These are phyloP conservation scores for Plasmodium inui DNA, from an alignment of 169 alveolate genomes.

Conservation along the genomic window DNA sequence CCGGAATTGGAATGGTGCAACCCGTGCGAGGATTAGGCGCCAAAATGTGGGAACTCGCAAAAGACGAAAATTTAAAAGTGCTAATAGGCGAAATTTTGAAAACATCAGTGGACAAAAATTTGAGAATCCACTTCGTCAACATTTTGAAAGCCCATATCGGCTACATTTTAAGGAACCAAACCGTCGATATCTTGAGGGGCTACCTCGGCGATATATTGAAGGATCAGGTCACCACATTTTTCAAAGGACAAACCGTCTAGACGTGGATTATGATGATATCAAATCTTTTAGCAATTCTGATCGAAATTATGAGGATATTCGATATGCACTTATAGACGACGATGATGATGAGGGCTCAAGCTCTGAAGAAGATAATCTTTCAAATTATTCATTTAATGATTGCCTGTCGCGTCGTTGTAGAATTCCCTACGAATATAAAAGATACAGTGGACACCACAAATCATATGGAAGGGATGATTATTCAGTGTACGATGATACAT, in stretches of 20 bases:
- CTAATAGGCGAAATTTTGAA: not conserved
- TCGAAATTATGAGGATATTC: not conserved
- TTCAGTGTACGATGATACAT: not conserved
- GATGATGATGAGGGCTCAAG: conserved; percentile 21
- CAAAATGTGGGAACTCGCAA: not conserved
- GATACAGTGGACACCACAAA: not conserved
- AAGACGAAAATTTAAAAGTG: not conserved
- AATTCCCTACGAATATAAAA: not conserved
- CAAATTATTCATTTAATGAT: not conserved
- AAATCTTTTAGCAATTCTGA: not conserved
- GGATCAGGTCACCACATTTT: not conserved
- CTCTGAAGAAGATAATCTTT: not conserved
- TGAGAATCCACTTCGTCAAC: not conserved
- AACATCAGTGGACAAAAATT: not conserved
- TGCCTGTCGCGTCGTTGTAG: not conserved
- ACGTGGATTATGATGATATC: not conserved
- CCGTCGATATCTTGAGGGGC: not conserved
- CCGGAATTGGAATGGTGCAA: not conserved
- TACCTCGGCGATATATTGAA: not conserved
- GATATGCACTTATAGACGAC: not conserved
- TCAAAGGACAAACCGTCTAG: not conserved
- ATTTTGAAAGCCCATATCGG: not conserved
- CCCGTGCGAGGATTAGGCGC: not conserved
- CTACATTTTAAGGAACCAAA: not conserved
- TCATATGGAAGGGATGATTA: not conserved